Evolutionary conservation across 371 early-diverging fungal species (phyloP), one percentile per base, ranked within the genome.

Genomic region (Syncephalastrum racemosum): DNA sequence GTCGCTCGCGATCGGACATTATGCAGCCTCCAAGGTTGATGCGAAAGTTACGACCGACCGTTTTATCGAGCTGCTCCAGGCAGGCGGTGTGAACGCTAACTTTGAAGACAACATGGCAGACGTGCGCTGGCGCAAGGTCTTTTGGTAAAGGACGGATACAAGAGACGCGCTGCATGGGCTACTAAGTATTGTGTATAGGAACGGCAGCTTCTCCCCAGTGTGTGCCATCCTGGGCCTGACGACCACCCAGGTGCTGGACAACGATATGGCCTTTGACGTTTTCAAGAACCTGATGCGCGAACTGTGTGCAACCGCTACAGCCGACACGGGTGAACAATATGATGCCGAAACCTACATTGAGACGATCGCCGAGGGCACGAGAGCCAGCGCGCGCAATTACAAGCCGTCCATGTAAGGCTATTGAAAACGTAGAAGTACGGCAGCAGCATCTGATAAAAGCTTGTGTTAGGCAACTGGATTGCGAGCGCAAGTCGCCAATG

Each of bases 111-210:
- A 88, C 45, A 81, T 94, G 55, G 88, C 88, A 62, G 58, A 63
- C 12, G 71, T 76, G 27, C 85, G 93, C 8, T 93, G 92, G 92
- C 83, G 84, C 44, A 94, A 94, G 63, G 56, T 90, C 2, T 83
- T 89, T 18, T 91, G 92, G 90, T 31, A 31, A 31, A 8, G 36
- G 10, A 2, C 2, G 10, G 36, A 31, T 31, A 27, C 10, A 31
- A 31, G 36, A 8, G 36, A 31, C 8, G 6, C 12, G 36, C 36
- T 31, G 0, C 8, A n/a, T 31, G 36, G 27, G 0, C 12, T 31
- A 10, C 10, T 31, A 8, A 31, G 12, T 12, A 0, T 31, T 10
- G 1, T 31, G 36, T 16, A 41, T 53, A 81, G 81, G 79, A 94
- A 91, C 65, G 90, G 87, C 4, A 65, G 88, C 1, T 90, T 91